A percentile compares a stretch with the other conserved stretches of the same genome.
phyloP scores from a whole-genome alignment of 129 eudicot genomes.

The Ambrosia artemisiifolia region DNA sequence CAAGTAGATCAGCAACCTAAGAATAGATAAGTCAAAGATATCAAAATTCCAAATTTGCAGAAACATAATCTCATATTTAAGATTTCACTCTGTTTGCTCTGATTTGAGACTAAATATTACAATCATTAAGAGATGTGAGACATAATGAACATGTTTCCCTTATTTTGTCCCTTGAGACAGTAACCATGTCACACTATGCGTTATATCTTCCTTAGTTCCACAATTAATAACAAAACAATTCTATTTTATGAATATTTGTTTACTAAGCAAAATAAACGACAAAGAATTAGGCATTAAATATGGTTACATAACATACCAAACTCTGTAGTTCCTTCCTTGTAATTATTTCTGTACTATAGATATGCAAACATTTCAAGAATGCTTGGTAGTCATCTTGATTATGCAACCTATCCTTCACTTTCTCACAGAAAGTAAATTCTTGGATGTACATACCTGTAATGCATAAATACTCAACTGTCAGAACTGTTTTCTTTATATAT shows the following conservation, averaged over 20 bases:
- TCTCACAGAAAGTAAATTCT: conserved; percentile 85
- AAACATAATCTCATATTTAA: neutral
- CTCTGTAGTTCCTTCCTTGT: conserved; percentile 84
- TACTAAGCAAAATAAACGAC: neutral
- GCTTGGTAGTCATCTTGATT: conserved; percentile 94
- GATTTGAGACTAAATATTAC: neutral
- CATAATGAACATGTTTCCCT: neutral
- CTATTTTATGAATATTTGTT: neutral
- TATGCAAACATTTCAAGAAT: conserved; percentile 93
- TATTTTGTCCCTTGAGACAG: conserved; percentile 2
- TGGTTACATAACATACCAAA: conserved; percentile 51
- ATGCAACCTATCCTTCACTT: conserved; percentile 82
- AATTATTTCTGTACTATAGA: conserved; percentile 91
- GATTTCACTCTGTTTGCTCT: neutral
- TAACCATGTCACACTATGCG: conserved; percentile 4
- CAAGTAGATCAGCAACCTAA: conserved; percentile 93
- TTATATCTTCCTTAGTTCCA: conserved; percentile 10
- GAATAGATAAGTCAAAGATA: conserved; percentile 8
- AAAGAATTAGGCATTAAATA: neutral
- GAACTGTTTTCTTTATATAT: neutral
- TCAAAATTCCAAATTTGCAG: neutral
- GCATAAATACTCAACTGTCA: neutral
- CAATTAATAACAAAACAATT: neutral
- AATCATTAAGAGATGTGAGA: neutral
- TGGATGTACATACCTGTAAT: conserved; percentile 69